A percentile compares a stretch with the other conserved stretches of the same genome.
Conservation (phyloP, 129 eudicot species). For the Saussurea involucrata region DNA sequence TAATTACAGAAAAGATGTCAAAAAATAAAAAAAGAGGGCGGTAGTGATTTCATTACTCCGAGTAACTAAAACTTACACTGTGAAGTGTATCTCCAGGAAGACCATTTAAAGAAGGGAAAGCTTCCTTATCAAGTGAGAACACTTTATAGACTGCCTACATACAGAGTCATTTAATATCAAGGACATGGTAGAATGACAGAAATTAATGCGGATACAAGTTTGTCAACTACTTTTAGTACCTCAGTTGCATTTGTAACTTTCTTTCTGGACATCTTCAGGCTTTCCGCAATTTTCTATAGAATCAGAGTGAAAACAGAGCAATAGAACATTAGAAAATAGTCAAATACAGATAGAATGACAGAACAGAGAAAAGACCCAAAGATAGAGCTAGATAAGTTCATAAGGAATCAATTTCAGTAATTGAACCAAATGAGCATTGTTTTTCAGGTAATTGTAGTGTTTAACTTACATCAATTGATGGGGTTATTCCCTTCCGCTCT, state of each 20-base stretch:
- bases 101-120: conserved; percentile 86
- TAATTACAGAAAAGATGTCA: conserved; percentile 14
- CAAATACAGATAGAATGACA: neutral
- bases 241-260: conserved; percentile 94
- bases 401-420: neutral
- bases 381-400: neutral
- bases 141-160: conserved; percentile 81
- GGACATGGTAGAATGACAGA: neutral
- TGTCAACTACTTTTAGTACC: conserved; percentile 40
- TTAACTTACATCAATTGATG: conserved; percentile 76
- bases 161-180: neutral
- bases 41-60: neutral
- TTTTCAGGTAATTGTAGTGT: neutral
- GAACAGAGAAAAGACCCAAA: neutral
- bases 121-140: conserved; percentile 86
- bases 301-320: conserved; percentile 8
- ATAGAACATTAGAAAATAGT: conserved; percentile 5
- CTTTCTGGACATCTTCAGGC: conserved; percentile 78
- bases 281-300: conserved; percentile 73
- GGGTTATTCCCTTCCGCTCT: conserved; percentile 81
- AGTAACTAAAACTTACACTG: conserved; percentile 55
- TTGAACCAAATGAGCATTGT: neutral
- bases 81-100: conserved; percentile 89
- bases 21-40: neutral
- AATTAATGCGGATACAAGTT: neutral